A percentile compares a stretch with the other conserved stretches of the same genome.
Evolutionary conservation across 1,139 yeast genomes (phyloP).

Genomic region (Yamadazyma atlantica): DNA sequence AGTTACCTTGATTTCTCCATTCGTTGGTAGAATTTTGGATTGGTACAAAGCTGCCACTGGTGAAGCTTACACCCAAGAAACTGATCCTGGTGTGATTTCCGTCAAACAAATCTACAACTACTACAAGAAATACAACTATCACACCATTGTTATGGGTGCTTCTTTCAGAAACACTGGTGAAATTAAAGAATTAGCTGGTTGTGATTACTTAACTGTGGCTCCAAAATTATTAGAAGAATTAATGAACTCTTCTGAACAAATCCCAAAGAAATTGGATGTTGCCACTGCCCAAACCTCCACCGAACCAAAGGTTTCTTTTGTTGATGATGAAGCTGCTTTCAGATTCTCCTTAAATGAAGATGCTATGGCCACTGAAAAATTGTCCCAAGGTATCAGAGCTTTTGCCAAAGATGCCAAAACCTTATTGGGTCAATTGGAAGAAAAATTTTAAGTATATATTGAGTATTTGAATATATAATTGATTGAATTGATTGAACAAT

Average conservation of each 20-base stretch:
- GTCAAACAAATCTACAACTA: slow-evolving; percentile 90
- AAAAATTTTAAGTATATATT: slow-evolving; percentile 49
- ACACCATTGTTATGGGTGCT: slow-evolving; percentile 99
- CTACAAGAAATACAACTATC: slow-evolving; percentile 95
- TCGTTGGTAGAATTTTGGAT: slow-evolving; percentile 98
- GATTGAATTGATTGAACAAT: no score
- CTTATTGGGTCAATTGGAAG: slow-evolving; percentile 74
- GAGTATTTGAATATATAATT: background rate
- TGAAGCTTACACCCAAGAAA: slow-evolving; percentile 73
- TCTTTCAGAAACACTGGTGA: slow-evolving; percentile 98
- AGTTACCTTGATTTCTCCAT: slow-evolving; percentile 95
- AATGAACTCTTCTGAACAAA: slow-evolving; percentile 69
- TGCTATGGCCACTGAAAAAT: slow-evolving; percentile 98
- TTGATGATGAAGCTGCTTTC: slow-evolving; percentile 87
- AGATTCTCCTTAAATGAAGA: slow-evolving; percentile 92
- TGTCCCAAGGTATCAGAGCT: slow-evolving; percentile 95
- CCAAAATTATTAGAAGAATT: slow-evolving; percentile 92
- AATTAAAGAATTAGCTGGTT: slow-evolving; percentile 96
- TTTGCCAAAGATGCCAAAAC: slow-evolving; percentile 94
- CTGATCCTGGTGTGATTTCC: slow-evolving; percentile 95
- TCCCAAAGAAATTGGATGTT: slow-evolving; percentile 77
- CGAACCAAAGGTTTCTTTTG: slow-evolving; percentile 71
- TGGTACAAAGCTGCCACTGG: slow-evolving; percentile 98
- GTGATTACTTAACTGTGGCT: slow-evolving; percentile 93
- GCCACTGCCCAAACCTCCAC: slow-evolving; percentile 53